Percentiles rank a stretch among this genome's conserved stretches.
Conservation (phyloP, 805 yeast species). For the Zygoascus bituminiphila region DNA sequence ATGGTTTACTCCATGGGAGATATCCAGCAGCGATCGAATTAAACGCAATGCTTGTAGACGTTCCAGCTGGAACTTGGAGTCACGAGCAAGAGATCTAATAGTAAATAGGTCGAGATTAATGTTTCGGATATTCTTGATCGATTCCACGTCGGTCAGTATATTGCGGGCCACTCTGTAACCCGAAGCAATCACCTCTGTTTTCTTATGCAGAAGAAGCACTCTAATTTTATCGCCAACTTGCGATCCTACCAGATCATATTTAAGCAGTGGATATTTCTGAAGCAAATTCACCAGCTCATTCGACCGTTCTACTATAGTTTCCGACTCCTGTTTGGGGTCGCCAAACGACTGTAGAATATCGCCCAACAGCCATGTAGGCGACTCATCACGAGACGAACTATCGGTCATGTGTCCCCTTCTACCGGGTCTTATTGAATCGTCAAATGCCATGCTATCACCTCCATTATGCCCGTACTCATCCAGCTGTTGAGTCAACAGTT, state of each 20-base stretch:
- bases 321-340: constrained; percentile 42
- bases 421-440: not conserved
- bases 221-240: constrained; percentile 41
- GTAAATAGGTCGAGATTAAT: constrained; percentile 55
- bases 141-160: constrained; percentile 45
- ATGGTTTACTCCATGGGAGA: constrained; percentile 44
- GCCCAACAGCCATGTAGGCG: constrained; percentile 56
- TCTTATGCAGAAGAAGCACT: constrained; percentile 47
- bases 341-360: constrained; percentile 54
- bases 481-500: constrained; percentile 17
- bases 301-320: constrained; percentile 46
- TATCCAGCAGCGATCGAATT: constrained; percentile 51
- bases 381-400: constrained; percentile 17
- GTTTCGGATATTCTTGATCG: constrained; percentile 45
- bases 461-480: constrained; percentile 12
- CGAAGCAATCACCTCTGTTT: constrained; percentile 58
- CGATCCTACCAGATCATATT: constrained; percentile 47
- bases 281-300: constrained; percentile 57
- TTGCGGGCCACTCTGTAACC: constrained; percentile 71
- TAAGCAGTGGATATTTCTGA: constrained; percentile 48
- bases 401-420: not conserved
- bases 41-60: constrained; percentile 71
- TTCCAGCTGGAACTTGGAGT: constrained; percentile 47
- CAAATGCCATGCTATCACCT: too few relatives aligned
- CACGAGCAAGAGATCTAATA: constrained; percentile 56